A percentile compares a stretch with the other conserved stretches of the same genome.
Conservation (phyloP, 352 stramenopile species). For the Phytophthora boehmeriae region DNA sequence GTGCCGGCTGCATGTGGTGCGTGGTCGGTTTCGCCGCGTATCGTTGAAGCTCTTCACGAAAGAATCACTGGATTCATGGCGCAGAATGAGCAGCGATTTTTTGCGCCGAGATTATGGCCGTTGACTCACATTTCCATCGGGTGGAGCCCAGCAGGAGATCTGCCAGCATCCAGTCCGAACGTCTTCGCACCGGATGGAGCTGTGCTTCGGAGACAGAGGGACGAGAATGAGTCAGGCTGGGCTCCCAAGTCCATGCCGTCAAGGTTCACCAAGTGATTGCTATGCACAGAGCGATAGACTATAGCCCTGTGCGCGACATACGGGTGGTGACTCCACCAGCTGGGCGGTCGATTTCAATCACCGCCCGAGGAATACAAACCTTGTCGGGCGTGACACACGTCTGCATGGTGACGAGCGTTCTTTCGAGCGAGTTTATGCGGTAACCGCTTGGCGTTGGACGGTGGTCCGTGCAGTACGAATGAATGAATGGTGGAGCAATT, state of each 20-base stretch:
- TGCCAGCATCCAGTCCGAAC: background rate
- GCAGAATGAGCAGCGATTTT: background rate
- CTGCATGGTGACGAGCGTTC: slow-evolving; percentile 1
- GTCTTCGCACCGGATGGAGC: background rate
- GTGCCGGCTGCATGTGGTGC: too few relatives aligned
- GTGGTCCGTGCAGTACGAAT: background rate
- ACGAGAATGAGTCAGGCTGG: too few relatives aligned
- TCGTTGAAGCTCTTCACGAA: too few relatives aligned
- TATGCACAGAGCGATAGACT: background rate
- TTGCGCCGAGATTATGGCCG: background rate
- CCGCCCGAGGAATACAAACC: background rate
- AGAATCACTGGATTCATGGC: background rate
- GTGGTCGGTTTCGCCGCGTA: too few relatives aligned
- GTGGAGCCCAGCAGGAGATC: background rate
- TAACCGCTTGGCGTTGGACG: background rate
- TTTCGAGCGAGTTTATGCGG: background rate
- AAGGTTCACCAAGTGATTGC: too few relatives aligned
- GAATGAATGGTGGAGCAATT: background rate
- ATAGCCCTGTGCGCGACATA: background rate
- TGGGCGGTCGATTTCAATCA: background rate
- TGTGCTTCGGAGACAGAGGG: too few relatives aligned
- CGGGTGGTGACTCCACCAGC: background rate
- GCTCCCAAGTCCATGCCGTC: too few relatives aligned
- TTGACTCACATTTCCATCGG: background rate
- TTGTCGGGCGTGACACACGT: background rate